A percentile compares a stretch with the other conserved stretches of the same genome.
These are phyloP conservation scores for Perkinsus marinus DNA, from an alignment of 169 alveolate species.

Conservation along the genomic window DNA sequence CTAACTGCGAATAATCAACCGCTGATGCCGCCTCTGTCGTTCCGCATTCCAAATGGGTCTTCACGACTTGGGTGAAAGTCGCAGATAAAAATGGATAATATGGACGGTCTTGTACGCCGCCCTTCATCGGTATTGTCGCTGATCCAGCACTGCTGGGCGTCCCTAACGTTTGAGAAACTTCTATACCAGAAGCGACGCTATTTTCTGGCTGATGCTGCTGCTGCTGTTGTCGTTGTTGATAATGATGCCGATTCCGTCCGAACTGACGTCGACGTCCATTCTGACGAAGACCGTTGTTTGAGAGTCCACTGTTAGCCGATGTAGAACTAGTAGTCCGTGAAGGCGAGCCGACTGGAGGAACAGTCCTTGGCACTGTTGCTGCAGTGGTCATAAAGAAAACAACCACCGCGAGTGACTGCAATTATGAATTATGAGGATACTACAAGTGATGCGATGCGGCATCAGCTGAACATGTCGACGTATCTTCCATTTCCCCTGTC, in stretches of 20 bases:
- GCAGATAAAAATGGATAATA: not conserved
- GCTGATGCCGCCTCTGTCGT: not conserved
- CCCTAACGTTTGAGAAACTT: not conserved
- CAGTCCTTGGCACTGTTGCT: not conserved
- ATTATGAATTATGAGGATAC: not conserved
- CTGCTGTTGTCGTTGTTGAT: no score
- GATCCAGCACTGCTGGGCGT: not conserved
- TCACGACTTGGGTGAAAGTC: not conserved
- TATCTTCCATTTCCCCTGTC: no score
- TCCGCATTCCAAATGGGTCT: not conserved
- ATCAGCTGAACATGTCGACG: no score
- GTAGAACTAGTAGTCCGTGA: not conserved
- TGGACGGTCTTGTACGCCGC: not conserved
- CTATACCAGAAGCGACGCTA: not conserved
- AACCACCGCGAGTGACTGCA: not conserved
- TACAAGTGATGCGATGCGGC: not conserved
- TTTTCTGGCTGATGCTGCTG: no score
- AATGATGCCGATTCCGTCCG: not conserved
- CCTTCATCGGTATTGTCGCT: not conserved
- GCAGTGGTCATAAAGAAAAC: not conserved
- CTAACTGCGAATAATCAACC: not conserved
- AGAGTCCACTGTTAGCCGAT: no score
- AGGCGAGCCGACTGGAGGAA: not conserved
- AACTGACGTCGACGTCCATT: not conserved
- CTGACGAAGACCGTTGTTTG: not conserved